Evolutionary conservation across 495 filamentous ascomycete species (phyloP).

Genomic region (Neurospora sp.): DNA sequence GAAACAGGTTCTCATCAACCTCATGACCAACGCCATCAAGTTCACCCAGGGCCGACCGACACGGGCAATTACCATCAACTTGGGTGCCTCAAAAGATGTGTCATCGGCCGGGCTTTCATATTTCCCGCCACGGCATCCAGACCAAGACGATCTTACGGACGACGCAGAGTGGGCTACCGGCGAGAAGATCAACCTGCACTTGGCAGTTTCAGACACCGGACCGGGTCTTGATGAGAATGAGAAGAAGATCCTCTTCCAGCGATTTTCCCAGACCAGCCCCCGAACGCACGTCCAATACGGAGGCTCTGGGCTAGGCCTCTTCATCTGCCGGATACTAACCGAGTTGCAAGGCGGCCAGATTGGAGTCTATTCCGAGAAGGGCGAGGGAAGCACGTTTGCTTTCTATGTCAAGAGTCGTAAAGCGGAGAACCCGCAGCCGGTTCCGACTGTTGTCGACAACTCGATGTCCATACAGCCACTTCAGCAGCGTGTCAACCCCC

Average conservation of each 20-base stretch:
- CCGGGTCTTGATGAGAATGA: conserved; percentile 64
- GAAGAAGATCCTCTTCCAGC: conserved; percentile 64
- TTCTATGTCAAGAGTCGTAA: conserved; percentile 55
- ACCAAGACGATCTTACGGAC: conserved; percentile 41
- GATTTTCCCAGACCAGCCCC: conserved; percentile 70
- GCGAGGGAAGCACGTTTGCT: conserved; percentile 70
- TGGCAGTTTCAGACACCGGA: conserved; percentile 70
- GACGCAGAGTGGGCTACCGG: conserved; percentile 58
- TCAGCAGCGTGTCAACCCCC: background rate
- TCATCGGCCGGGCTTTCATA: conserved; percentile 40
- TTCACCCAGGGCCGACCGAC: conserved; percentile 53
- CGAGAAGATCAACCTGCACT: conserved; percentile 57
- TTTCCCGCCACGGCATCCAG: conserved; percentile 42
- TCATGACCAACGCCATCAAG: conserved; percentile 74
- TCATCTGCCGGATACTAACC: conserved; percentile 67
- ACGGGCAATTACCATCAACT: conserved; percentile 55
- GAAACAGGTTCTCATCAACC: conserved; percentile 68
- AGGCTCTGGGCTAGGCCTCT: conserved; percentile 72
- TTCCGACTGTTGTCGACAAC: background rate
- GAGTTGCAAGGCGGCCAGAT: conserved; percentile 80
- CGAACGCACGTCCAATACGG: conserved; percentile 74
- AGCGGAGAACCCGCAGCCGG: conserved; percentile 4
- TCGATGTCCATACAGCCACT: background rate
- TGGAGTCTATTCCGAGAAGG: conserved; percentile 61
- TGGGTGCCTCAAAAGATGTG: conserved; percentile 52